Base-by-base conservation (phyloP, 2,329 filamentous ascomycete species). In the Coniella lustricola region DNA sequence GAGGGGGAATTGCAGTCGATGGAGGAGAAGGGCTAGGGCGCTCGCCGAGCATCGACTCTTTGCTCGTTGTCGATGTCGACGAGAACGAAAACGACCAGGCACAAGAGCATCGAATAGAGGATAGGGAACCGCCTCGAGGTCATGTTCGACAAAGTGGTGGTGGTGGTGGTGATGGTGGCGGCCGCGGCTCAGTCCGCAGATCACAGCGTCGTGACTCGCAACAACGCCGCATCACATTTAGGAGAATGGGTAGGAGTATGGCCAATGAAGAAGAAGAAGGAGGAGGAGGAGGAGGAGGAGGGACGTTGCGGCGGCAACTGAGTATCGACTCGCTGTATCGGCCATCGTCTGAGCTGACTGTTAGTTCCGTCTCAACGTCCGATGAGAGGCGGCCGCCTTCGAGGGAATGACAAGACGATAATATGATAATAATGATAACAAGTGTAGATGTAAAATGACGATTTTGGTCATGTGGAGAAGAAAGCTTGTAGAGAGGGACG, bases 11-110 rank as follows among this genome's bases (percentile, higher is more conserved):
- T 29, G 25, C 25, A 5, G 5, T 29, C 25, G 25, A 10, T 5
- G 25, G 25, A 5, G 17, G 22, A 18, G 16, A 21, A 40, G 44
- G 25, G 14, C 13, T 10, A n/a, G 14, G 16, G 29, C 35, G 44
- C 17, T 17, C 25, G 31, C 44, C 44, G 16, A 46, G 44, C 14
- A 33, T 46, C 17, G 44, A 46, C 16, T 46, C 44, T 13, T 17
- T 46, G 3, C 44, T 46, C 16, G 22, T 46, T 8, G 17, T 46
- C 16, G 44, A 46, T n/a, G n/a, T n/a, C n/a, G n/a, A n/a, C n/a
- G n/a, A n/a, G 36, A 39, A 8, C 18, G 14, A 33, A 14, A 22
- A 14, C 16, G 35, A 18, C 25, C 35, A 4, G n/a, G n/a, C n/a
- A n/a, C n/a, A n/a, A n/a, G n/a, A n/a, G n/a, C n/a, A n/a, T n/a